Evolutionary conservation across 2,329 filamentous ascomycete species (phyloP).

Genomic region (Raffaelea deltoideospora): DNA sequence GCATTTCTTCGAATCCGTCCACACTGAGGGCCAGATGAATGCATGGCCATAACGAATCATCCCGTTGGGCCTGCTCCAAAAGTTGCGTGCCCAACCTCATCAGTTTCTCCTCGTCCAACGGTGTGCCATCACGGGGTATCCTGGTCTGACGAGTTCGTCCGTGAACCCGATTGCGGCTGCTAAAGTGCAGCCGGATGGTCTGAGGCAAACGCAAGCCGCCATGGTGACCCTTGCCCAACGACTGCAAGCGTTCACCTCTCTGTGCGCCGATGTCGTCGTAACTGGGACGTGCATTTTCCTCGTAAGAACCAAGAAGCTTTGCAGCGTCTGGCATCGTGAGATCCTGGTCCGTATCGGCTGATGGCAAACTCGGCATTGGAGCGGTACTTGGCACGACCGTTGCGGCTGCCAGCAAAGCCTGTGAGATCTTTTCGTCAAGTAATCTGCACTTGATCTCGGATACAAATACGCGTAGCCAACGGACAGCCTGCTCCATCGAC

Average conservation of each 20-base stretch:
- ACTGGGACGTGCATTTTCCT: too few species aligned
- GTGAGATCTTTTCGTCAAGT: conserved; percentile 58
- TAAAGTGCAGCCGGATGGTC: conserved; percentile 72
- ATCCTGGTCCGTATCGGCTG: too few species aligned
- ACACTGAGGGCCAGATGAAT: conserved; percentile 80
- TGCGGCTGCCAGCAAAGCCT: conserved; percentile 5
- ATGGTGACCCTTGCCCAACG: too few species aligned
- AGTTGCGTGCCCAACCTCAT: conserved; percentile 65
- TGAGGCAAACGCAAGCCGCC: conserved; percentile 78
- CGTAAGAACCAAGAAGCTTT: too few species aligned
- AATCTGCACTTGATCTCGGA: conserved; percentile 83
- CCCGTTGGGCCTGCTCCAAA: conserved; percentile 60
- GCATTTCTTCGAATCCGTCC: conserved; percentile 80
- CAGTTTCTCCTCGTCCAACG: conserved; percentile 55
- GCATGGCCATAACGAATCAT: conserved; percentile 79
- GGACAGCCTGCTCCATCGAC: conserved; percentile 58
- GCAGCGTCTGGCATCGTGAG: too few species aligned
- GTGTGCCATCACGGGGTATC: conserved; percentile 56
- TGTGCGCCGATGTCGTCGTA: too few species aligned
- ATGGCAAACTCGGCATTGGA: too few species aligned
- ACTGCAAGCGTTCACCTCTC: too few species aligned
- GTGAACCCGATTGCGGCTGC: conserved; percentile 44
- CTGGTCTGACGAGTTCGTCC: conserved; percentile 54
- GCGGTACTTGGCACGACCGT: conserved; percentile 1
- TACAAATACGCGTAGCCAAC: conserved; percentile 82